These are phyloP conservation scores for Pythium insidiosum DNA, from an alignment of 352 stramenopile genomes.

Conservation along the genomic window DNA sequence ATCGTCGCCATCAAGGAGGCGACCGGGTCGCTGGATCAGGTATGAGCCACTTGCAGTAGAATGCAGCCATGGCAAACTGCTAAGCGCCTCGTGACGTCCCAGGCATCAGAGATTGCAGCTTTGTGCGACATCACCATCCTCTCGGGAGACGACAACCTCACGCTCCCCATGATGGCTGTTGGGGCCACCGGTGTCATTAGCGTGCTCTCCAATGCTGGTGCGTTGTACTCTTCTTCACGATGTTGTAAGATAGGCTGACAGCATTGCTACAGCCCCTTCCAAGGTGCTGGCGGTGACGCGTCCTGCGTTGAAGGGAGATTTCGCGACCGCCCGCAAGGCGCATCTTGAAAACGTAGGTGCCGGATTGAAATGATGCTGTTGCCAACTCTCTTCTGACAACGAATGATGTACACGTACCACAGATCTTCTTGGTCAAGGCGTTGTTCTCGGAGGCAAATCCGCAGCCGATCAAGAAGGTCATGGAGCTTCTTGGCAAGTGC, in stretches of 20 bases:
- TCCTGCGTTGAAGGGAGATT: slow-evolving; percentile 76
- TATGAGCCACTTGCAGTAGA: neutral
- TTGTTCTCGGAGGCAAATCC: slow-evolving; percentile 90
- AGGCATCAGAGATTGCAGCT: slow-evolving; percentile 81
- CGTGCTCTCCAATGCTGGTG: slow-evolving; percentile 86
- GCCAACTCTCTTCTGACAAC: no score
- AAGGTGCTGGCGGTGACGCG: slow-evolving; percentile 82
- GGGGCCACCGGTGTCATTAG: slow-evolving; percentile 87
- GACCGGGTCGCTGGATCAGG: slow-evolving; percentile 88
- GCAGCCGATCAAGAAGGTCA: slow-evolving; percentile 87
- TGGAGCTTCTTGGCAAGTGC: slow-evolving; percentile 86
- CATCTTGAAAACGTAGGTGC: slow-evolving; percentile 76
- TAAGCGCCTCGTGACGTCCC: no score
- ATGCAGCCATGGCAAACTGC: no score
- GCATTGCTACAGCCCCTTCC: slow-evolving; percentile 46
- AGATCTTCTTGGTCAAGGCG: slow-evolving; percentile 88
- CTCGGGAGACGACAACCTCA: slow-evolving; percentile 88
- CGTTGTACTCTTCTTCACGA: slow-evolving; percentile 11
- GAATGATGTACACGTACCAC: no score
- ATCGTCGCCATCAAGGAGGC: slow-evolving; percentile 98
- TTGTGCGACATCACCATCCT: slow-evolving; percentile 90
- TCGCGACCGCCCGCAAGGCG: slow-evolving; percentile 61
- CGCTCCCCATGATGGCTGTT: slow-evolving; percentile 85
- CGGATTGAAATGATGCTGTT: no score
- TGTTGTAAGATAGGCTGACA: no score